Conservation (phyloP, 2,329 filamentous ascomycete genomes). For the Talaromyces funiculosus region DNA sequence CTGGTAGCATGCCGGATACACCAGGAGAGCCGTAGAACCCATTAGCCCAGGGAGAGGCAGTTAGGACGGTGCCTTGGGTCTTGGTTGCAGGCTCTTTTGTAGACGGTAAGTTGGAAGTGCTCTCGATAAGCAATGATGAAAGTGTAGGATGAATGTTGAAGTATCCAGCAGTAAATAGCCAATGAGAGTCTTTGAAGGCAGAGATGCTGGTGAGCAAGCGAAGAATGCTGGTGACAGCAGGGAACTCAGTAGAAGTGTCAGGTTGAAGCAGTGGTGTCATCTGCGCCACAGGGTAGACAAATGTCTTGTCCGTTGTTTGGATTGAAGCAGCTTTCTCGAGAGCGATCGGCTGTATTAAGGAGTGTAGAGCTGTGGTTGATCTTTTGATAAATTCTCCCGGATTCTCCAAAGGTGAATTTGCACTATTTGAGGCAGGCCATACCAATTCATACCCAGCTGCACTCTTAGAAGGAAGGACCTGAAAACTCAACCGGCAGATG, state of each 20-base stretch:
- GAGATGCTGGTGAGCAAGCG: conserved; percentile 57
- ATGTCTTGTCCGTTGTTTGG: conserved; percentile 54
- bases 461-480: conserved; percentile 55
- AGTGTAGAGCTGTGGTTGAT: conserved; percentile 61
- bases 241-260: conserved; percentile 82
- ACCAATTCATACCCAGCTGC: conserved; percentile 49
- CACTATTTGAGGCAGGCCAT: conserved; percentile 72
- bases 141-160: conserved; percentile 92
- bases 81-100: conserved; percentile 20
- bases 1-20: conserved; percentile 81
- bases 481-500: conserved; percentile 75
- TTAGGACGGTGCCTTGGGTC: conserved; percentile 72
- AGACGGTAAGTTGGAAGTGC: conserved; percentile 43
- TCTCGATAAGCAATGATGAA: conserved; percentile 70
- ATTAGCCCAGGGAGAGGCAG: conserved; percentile 87
- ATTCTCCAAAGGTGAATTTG: conserved; percentile 66
- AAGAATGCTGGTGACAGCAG: conserved; percentile 70
- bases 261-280: conserved; percentile 77
- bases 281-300: conserved; percentile 80
- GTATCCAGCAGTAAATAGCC: conserved; percentile 97
- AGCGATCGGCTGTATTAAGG: conserved; percentile 55
- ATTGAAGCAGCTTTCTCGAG: conserved; percentile 28
- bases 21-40: conserved; percentile 88
- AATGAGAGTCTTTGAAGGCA: conserved; percentile 63
- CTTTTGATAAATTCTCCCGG: conserved; percentile 63